Percentiles rank a stretch among this genome's conserved stretches.
Evolutionary conservation across 2,329 filamentous ascomycete genomes (phyloP).

Genomic region (Alternaria incomplexa): DNA sequence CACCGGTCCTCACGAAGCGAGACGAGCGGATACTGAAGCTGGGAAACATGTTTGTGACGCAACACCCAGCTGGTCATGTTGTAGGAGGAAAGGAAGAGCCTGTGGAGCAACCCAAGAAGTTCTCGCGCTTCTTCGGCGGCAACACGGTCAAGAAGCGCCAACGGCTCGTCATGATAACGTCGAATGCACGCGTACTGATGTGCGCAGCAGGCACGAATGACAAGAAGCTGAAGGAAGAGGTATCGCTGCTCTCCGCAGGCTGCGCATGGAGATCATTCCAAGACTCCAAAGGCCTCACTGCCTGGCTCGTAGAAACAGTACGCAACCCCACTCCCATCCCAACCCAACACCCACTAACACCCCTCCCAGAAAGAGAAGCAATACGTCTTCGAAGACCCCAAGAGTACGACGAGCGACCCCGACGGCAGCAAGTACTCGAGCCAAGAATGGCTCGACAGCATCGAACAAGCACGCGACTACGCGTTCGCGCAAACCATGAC

Average conservation of each 20-base stretch:
- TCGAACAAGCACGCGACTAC: slow-evolving; percentile 86
- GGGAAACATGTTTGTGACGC: slow-evolving; percentile 85
- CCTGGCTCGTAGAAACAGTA: slow-evolving; percentile 94
- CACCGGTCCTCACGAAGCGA: slow-evolving; percentile 84
- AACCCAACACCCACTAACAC: slow-evolving; percentile 2
- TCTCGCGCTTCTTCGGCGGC: slow-evolving; percentile 91
- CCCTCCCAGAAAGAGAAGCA: slow-evolving; percentile 78
- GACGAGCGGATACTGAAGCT: slow-evolving; percentile 96
- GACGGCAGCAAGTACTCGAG: slow-evolving; percentile 72
- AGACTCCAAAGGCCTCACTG: slow-evolving; percentile 84
- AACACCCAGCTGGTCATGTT: slow-evolving; percentile 76
- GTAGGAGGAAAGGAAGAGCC: slow-evolving; percentile 71
- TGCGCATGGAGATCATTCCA: slow-evolving; percentile 79
- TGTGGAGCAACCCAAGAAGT: slow-evolving; percentile 75
- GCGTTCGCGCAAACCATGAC: slow-evolving; percentile 75
- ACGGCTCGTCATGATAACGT: slow-evolving; percentile 92
- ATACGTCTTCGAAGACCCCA: slow-evolving; percentile 92
- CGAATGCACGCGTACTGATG: slow-evolving; percentile 85
- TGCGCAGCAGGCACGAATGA: slow-evolving; percentile 92
- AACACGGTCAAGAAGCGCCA: slow-evolving; percentile 92
- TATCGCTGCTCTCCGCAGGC: slow-evolving; percentile 79
- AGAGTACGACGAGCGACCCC: slow-evolving; percentile 68
- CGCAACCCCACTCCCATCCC: slow-evolving; percentile 46
- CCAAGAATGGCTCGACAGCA: slow-evolving; percentile 89
- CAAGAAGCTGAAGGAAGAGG: slow-evolving; percentile 91